phyloP scores from a whole-genome alignment of 306 rosid species.

The Calophaca sinica region DNA sequence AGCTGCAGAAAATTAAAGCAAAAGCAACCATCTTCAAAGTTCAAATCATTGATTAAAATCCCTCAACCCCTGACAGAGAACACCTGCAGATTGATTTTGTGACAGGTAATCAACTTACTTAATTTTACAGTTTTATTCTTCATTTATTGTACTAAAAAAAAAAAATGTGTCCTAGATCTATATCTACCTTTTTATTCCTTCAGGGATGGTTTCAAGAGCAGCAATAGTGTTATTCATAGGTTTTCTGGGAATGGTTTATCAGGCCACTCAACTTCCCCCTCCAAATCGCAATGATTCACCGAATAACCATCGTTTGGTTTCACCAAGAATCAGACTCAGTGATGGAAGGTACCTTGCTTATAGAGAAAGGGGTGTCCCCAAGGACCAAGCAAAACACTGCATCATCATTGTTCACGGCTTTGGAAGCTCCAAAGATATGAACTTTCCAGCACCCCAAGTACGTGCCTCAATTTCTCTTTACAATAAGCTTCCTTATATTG shows the following conservation, averaged over 20 bases:
- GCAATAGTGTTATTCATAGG: constrained; percentile 67
- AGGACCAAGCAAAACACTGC: constrained; percentile 56
- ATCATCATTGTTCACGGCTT: constrained; percentile 67
- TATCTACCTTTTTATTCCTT: constrained; percentile 30
- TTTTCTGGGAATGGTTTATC: constrained; percentile 76
- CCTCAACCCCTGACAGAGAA: too few species aligned
- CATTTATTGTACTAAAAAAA: neutral
- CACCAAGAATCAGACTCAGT: constrained; percentile 61
- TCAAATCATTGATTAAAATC: neutral
- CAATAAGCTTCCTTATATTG: neutral
- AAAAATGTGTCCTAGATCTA: constrained; percentile 42
- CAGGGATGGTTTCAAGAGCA: constrained; percentile 61
- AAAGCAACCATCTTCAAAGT: neutral
- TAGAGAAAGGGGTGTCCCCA: constrained; percentile 66
- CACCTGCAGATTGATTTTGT: constrained; percentile 17
- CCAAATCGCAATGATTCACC: constrained; percentile 47
- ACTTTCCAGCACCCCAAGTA: constrained; percentile 56
- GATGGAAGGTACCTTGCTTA: constrained; percentile 78
- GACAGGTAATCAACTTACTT: constrained; percentile 45
- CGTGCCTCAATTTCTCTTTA: constrained; percentile 1
- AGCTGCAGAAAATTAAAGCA: neutral
- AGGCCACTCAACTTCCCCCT: constrained; percentile 67
- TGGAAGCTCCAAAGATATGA: constrained; percentile 71
- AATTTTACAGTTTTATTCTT: constrained; percentile 14
- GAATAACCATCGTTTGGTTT: constrained; percentile 32